Conservation (phyloP, 2,329 filamentous ascomycete genomes). For the Tympanopsis confertula region DNA sequence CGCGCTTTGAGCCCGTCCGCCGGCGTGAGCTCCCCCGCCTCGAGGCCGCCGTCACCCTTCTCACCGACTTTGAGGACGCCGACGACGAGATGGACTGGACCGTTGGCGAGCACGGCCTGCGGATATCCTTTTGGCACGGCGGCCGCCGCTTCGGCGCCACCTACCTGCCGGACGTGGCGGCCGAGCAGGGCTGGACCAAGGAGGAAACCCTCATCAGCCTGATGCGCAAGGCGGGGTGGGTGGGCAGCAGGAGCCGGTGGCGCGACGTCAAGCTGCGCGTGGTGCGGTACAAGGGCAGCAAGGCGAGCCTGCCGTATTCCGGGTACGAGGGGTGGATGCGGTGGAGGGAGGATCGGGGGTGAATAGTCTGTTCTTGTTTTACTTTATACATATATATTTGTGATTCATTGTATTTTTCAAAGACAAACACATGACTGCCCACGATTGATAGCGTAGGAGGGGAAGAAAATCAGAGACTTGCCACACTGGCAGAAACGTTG, state of each 20-base stretch:
- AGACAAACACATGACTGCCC: no score
- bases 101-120: slow-evolving; percentile 73
- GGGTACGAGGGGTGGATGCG: neutral
- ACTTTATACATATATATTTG: no score
- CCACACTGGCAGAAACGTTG: no score
- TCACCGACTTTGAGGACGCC: slow-evolving; percentile 74
- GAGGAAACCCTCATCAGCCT: slow-evolving; percentile 82
- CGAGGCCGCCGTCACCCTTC: slow-evolving; percentile 60
- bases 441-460: neutral
- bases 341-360: neutral
- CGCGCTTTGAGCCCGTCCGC: slow-evolving; percentile 45
- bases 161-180: slow-evolving; percentile 82
- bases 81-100: slow-evolving; percentile 71
- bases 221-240: slow-evolving; percentile 90
- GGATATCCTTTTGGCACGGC: slow-evolving; percentile 71
- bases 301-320: neutral
- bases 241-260: neutral
- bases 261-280: neutral
- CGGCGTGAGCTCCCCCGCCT: slow-evolving; percentile 30
- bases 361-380: no score
- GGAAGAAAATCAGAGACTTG: neutral
- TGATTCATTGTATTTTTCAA: no score
- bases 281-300: neutral
- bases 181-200: slow-evolving; percentile 89
- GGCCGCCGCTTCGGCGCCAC: slow-evolving; percentile 70